Conservation (phyloP, 148 eudicot genomes). For the Fagopyrum homotropicum region DNA sequence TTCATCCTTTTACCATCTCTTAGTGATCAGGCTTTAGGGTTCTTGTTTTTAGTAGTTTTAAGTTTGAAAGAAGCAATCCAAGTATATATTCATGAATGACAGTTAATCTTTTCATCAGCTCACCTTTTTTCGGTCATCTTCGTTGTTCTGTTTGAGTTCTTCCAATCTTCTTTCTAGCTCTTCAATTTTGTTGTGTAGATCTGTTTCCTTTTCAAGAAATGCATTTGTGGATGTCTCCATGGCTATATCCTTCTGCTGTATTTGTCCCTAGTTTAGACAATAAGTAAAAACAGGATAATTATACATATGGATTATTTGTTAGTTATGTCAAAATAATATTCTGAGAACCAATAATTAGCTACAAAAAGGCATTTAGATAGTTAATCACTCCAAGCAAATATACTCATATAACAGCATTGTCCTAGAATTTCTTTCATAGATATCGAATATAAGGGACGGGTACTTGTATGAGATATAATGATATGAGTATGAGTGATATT, state of each 20-base stretch:
- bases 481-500: too few relatives aligned
- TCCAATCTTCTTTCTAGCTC: constrained; percentile 53
- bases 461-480: too few relatives aligned
- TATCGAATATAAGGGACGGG: too few relatives aligned
- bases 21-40: background rate
- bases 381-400: too few relatives aligned
- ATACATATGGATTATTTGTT: too few relatives aligned
- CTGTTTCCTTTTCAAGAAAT: constrained; percentile 65
- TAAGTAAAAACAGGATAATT: background rate
- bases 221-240: constrained; percentile 58
- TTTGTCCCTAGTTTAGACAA: constrained; percentile 42
- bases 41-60: background rate
- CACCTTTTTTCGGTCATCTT: constrained; percentile 31
- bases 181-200: constrained; percentile 51
- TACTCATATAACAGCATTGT: too few relatives aligned
- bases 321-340: background rate
- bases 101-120: background rate
- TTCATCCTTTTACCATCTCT: background rate
- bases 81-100: background rate
- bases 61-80: background rate
- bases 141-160: constrained; percentile 27
- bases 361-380: too few relatives aligned
- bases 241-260: constrained; percentile 63
- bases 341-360: background rate
- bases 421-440: too few relatives aligned